phyloP scores from a whole-genome alignment of 441 rosid genomes.

The Aleurites moluccanus region DNA sequence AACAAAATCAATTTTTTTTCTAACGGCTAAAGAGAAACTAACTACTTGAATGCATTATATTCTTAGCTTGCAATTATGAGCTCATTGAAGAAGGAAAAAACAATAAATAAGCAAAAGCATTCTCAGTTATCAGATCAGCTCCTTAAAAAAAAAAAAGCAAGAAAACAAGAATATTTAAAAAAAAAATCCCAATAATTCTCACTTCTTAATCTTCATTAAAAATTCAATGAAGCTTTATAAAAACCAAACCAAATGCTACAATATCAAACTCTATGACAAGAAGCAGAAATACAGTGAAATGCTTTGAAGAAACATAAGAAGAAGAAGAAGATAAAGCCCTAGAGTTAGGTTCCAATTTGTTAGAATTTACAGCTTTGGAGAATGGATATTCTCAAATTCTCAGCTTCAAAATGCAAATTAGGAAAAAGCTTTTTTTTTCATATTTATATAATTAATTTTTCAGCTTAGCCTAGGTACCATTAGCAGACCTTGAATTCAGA shows the following conservation, averaged over 20 bases:
- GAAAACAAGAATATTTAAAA: not conserved
- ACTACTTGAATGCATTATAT: not conserved
- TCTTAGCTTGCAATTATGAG: slow-evolving; percentile 7
- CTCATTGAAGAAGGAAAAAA: slow-evolving; percentile 7
- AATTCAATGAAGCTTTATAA: too few species aligned
- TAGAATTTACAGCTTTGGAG: slow-evolving; percentile 5
- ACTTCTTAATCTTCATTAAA: too few species aligned
- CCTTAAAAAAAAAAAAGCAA: not conserved
- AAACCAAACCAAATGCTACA: not conserved
- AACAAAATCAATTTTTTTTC: too few species aligned
- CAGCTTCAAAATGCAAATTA: not conserved
- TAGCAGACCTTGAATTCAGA: slow-evolving; percentile 12
- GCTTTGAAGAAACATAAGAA: not conserved
- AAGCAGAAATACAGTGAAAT: not conserved
- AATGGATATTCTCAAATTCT: not conserved
- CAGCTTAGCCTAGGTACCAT: not conserved
- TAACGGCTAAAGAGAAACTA: not conserved
- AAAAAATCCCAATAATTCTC: slow-evolving; percentile 22
- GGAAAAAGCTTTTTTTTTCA: not conserved
- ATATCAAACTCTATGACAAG: not conserved
- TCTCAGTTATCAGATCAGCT: slow-evolving; percentile 24
- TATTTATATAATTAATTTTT: not conserved
- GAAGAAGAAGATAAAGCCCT: not conserved
- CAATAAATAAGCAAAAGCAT: not conserved
- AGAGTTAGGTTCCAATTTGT: not conserved